phyloP scores from a whole-genome alignment of 139 green algal species.

The Picochlorum costavermella region DNA sequence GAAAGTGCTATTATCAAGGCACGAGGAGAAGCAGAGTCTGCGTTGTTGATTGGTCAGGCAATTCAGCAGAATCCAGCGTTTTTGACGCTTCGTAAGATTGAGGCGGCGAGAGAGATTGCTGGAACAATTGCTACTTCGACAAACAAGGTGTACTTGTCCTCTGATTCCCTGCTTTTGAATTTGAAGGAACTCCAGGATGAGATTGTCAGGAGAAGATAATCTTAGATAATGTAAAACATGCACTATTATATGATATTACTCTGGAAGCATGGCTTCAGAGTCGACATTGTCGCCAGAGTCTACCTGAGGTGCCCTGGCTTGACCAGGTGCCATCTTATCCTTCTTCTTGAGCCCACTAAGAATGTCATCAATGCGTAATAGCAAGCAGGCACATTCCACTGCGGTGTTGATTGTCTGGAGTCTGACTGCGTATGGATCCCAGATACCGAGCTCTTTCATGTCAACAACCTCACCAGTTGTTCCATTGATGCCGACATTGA shows the following conservation, averaged over 20 bases:
- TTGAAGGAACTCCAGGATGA: conserved; percentile 32
- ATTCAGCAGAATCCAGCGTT: conserved; percentile 83
- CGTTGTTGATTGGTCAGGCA: conserved; percentile 88
- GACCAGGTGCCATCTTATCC: conserved; percentile 28
- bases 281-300: conserved; percentile 62
- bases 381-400: conserved; percentile 82
- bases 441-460: conserved; percentile 93
- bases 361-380: conserved; percentile 99
- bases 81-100: conserved; percentile 86
- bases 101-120: conserved; percentile 91
- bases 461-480: conserved; percentile 72
- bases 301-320: conserved; percentile 29
- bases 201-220: conserved; percentile 1
- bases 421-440: conserved; percentile 94
- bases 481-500: conserved; percentile 81
- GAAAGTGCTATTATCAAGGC: conserved; percentile 81
- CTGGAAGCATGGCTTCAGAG: conserved; percentile 62
- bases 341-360: conserved; percentile 81
- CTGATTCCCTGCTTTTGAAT: conserved; percentile 90
- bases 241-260: conserved; percentile 30
- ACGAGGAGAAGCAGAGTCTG: conserved; percentile 82
- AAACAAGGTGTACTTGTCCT: conserved; percentile 89
- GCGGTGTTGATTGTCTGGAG: conserved; percentile 95
- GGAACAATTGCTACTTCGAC: conserved; percentile 61
- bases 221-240: not conserved